These are phyloP conservation scores for Boeremia lycopersici DNA, from an alignment of 2,329 filamentous ascomycete genomes.

Conservation along the genomic window DNA sequence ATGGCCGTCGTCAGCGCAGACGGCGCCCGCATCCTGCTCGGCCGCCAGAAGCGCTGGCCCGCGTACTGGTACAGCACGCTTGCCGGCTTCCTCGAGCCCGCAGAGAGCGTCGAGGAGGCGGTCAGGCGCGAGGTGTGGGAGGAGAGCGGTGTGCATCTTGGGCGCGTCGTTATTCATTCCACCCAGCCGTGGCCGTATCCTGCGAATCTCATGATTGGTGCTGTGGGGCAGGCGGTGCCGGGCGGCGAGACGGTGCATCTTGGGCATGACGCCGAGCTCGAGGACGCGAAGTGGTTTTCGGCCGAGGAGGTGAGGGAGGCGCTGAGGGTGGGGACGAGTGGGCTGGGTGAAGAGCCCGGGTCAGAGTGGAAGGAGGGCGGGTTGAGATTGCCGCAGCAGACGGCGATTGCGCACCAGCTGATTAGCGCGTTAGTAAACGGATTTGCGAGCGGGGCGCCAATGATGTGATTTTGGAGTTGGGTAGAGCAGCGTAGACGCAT, in stretches of 20 bases:
- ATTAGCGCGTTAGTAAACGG: constrained; percentile 80
- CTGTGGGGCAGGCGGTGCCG: constrained; percentile 83
- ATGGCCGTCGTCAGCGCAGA: constrained; percentile 87
- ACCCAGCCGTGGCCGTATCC: constrained; percentile 62
- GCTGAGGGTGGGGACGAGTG: constrained; percentile 69
- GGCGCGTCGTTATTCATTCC: constrained; percentile 57
- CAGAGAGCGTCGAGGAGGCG: constrained; percentile 58
- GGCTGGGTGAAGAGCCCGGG: constrained; percentile 68
- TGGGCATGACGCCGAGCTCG: constrained; percentile 87
- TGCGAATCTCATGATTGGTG: constrained; percentile 63
- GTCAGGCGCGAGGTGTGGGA: constrained; percentile 60
- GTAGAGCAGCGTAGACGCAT: constrained; percentile 9
- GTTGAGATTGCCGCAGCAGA: constrained; percentile 79
- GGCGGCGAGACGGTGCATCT: constrained; percentile 81
- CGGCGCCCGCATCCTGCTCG: constrained; percentile 78
- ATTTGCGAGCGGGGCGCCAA: constrained; percentile 63
- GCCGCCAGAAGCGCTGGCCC: constrained; percentile 84
- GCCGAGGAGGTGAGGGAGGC: constrained; percentile 82
- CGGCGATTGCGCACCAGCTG: constrained; percentile 91
- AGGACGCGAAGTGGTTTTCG: constrained; percentile 86
- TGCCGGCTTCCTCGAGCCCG: constrained; percentile 60
- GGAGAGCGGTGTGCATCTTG: constrained; percentile 55
- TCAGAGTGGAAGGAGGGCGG: constrained; percentile 75
- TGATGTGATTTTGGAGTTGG: constrained; percentile 43
- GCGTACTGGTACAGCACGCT: constrained; percentile 86